phyloP scores from a whole-genome alignment of 352 stramenopile genomes.

The Elongisporangium anandrum region DNA sequence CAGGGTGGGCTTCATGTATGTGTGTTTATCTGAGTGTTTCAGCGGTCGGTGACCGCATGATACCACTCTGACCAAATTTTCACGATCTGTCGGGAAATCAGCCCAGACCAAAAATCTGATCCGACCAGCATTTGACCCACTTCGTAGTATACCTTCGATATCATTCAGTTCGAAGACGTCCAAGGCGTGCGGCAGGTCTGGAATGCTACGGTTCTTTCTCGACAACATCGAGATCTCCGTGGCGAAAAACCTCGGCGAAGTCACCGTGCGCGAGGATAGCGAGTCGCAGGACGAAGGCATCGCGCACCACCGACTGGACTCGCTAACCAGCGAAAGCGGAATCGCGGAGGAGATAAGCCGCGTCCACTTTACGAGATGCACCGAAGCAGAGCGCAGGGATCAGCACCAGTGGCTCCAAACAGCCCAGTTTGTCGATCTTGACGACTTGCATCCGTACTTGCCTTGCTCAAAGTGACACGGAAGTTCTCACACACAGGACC shows the following conservation, averaged over 20 bases:
- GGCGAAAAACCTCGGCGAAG: conserved; percentile 27
- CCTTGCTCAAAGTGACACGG: too few species aligned
- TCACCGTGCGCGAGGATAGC: conserved; percentile 34
- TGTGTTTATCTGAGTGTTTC: too few species aligned
- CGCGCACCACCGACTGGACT: conserved; percentile 28
- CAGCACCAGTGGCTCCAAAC: conserved; percentile 8
- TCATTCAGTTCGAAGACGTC: conserved; percentile 24
- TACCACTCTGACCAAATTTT: too few species aligned
- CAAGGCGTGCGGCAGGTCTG: conserved; percentile 26
- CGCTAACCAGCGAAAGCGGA: conserved; percentile 9
- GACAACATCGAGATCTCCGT: conserved; percentile 38
- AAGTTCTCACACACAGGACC: too few species aligned
- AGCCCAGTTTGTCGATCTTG: conserved; percentile 29
- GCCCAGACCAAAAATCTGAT: too few species aligned
- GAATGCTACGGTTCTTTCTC: conserved; percentile 25
- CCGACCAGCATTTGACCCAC: too few species aligned
- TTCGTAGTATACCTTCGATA: too few species aligned
- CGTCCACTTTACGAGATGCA: conserved; percentile 18
- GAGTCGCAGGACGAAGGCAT: conserved; percentile 19
- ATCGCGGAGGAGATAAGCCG: conserved; percentile 7
- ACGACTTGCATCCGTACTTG: conserved; percentile 26
- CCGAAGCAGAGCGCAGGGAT: conserved; percentile 7
- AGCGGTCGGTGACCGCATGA: too few species aligned
- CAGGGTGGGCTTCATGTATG: too few species aligned
- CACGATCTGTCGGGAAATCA: too few species aligned